Evolutionary conservation across 148 eudicot species (phyloP), one percentile per base, ranked within the genome.

Genomic region (Drosera capensis): DNA sequence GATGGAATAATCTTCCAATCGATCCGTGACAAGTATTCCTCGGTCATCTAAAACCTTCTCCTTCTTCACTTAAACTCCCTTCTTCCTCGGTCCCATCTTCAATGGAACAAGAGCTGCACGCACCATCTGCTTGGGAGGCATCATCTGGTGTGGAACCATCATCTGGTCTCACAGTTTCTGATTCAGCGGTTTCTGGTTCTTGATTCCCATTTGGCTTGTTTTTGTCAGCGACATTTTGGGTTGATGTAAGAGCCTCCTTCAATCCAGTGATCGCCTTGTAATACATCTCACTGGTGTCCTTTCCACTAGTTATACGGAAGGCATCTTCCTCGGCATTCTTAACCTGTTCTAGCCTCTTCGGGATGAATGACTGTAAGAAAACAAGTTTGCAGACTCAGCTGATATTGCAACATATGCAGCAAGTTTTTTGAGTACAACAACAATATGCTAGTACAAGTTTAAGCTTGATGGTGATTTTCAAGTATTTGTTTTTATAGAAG

Each of bases 271-370:
- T 64, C 17, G 94, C 78, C 59, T 85, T 73, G 62, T 90, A 85
- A 48, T 67, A 71, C 66, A 78, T 63, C 51, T 80, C 79, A 43
- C 59, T 61, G 0, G 83, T 84, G 59, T 84, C 84, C 59, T 71
- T 59, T 34, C 84, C 94, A 39, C 83, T 79, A 14, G 69, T 69
- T 25, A 88, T 55, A 11, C 78, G 66, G 29, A 72, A 75, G 20
- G 84, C 80, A 49, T 80, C 99, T 54, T 62, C 80, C 66, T 90
- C 99, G 0, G 71, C 88, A 67, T 90, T 64, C 67, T 65, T 81
- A 49, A 90, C 99, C 52, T 71, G 57, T 23, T 73, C 93, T 40
- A 90, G 65, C 4, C 93, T 78, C 68, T 84, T 84, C 19, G 99
- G 88, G 36, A 90, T 90, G 36, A 4, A 90, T 22, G 95, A 75